Conservation (phyloP, 2,329 filamentous ascomycete genomes). For the Ceratocystis alfenasii region DNA sequence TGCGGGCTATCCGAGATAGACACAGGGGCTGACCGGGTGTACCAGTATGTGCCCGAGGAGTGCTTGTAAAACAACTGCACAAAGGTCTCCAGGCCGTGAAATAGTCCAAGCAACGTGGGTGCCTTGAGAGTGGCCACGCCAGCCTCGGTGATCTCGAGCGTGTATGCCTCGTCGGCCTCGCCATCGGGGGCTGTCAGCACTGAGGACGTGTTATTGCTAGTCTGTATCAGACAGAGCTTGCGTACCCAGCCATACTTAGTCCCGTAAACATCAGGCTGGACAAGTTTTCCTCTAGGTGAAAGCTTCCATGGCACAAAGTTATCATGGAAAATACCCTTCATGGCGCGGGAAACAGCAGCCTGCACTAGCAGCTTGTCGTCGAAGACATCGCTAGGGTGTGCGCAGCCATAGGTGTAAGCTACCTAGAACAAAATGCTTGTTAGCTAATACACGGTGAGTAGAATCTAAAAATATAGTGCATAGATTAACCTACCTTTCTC, state of each 20-base stretch:
- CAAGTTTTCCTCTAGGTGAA: conserved; percentile 48
- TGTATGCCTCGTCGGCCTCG: conserved; percentile 65
- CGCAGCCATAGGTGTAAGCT: conserved; percentile 36
- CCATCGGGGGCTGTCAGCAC: conserved; percentile 51
- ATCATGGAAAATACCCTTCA: conserved; percentile 52
- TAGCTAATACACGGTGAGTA: background rate
- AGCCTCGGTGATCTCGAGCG: conserved; percentile 44
- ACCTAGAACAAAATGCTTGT: conserved; percentile 31
- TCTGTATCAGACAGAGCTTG: conserved; percentile 52
- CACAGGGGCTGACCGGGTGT: conserved; percentile 61
- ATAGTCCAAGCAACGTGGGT: conserved; percentile 53
- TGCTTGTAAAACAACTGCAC: conserved; percentile 69
- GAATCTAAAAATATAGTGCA: conserved; percentile 26
- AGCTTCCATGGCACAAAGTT: conserved; percentile 72
- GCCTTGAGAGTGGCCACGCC: conserved; percentile 54
- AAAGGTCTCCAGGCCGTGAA: conserved; percentile 65
- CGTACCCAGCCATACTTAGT: conserved; percentile 35
- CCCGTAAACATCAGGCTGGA: conserved; percentile 45
- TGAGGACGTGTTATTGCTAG: conserved; percentile 38
- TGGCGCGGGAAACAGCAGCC: conserved; percentile 46
- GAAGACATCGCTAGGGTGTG: conserved; percentile 32
- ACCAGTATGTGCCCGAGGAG: conserved; percentile 45
- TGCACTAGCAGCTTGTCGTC: conserved; percentile 44
- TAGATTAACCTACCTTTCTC: conserved; percentile 39
- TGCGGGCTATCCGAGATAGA: conserved; percentile 59